Conservation (phyloP, 106 monocot genomes). For the Phalaenopsis aphrodite region DNA sequence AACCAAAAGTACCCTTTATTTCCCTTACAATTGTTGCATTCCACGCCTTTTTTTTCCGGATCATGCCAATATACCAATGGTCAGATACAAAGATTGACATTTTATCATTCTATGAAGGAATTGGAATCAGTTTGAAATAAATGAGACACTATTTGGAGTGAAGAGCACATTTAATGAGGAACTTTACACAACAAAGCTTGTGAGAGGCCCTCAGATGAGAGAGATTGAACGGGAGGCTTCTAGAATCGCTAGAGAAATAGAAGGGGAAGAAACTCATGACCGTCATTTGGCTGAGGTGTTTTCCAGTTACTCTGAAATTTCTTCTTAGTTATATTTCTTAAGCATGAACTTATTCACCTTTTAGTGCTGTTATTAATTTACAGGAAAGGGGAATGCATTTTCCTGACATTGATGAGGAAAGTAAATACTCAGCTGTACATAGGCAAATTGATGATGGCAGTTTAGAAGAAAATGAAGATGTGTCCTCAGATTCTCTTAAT, state of each 20-base stretch:
- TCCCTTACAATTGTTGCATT: too few relatives aligned
- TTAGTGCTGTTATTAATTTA: slow-evolving; percentile 12
- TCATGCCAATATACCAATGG: too few relatives aligned
- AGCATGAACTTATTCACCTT: not conserved
- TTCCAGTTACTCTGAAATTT: slow-evolving; percentile 2
- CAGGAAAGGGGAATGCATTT: slow-evolving; percentile 87
- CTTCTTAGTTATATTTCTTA: not conserved
- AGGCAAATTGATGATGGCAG: slow-evolving; percentile 45
- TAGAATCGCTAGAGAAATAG: slow-evolving; percentile 95
- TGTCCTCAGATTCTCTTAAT: slow-evolving; percentile 17
- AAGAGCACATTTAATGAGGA: slow-evolving; percentile 97
- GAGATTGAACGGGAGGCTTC: slow-evolving; percentile 71
- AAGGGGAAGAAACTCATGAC: slow-evolving; percentile 81
- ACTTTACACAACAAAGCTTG: slow-evolving; percentile 93
- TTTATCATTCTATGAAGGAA: slow-evolving; percentile 31
- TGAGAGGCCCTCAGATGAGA: slow-evolving; percentile 75
- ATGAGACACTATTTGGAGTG: slow-evolving; percentile 86
- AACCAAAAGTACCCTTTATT: too few relatives aligned
- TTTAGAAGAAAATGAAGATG: slow-evolving; percentile 19
- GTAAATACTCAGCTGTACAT: slow-evolving; percentile 73
- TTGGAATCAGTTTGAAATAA: slow-evolving; percentile 98
- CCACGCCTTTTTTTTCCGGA: too few relatives aligned
- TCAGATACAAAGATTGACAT: not conserved
- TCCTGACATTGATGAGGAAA: slow-evolving; percentile 81
- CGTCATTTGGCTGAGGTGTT: slow-evolving; percentile 82